Percentiles rank a stretch among this genome's conserved stretches.
These are phyloP conservation scores for Colletotrichum kahawae DNA, from an alignment of 2,329 filamentous ascomycete species.

Conservation along the genomic window DNA sequence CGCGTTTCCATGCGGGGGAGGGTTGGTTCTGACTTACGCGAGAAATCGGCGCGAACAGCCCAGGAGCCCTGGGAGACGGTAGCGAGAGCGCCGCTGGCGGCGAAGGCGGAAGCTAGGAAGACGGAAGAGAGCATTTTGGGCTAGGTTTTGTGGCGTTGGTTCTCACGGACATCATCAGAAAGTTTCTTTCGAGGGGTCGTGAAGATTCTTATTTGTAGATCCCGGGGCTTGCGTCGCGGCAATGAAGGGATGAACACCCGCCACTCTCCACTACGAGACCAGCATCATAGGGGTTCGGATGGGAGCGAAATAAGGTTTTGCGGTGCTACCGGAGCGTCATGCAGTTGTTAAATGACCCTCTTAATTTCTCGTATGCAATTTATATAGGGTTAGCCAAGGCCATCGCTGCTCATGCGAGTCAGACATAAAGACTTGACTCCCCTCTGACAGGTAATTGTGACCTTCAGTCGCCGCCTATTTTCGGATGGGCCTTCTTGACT, in stretches of 20 bases:
- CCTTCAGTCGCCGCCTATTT: not conserved
- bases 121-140: not conserved
- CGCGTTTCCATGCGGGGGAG: not conserved
- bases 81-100: not conserved
- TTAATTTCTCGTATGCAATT: not conserved
- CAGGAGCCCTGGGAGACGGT: not conserved
- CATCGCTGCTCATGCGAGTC: not conserved
- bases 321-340: not conserved
- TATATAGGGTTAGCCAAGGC: conserved; percentile 1
- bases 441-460: not conserved
- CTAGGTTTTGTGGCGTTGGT: not conserved
- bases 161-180: accelerated
- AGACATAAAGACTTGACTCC: not conserved
- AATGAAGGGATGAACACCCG: not conserved
- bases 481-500: not conserved
- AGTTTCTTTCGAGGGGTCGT: not conserved
- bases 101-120: not conserved
- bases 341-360: not conserved
- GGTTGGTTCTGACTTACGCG: not conserved
- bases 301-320: not conserved
- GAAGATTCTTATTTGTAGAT: not conserved
- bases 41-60: not conserved
- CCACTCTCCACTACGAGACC: not conserved
- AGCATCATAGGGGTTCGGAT: not conserved
- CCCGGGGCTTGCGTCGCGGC: not conserved